phyloP scores from a whole-genome alignment of 1,139 yeast species.

The Taphrina betulina region DNA sequence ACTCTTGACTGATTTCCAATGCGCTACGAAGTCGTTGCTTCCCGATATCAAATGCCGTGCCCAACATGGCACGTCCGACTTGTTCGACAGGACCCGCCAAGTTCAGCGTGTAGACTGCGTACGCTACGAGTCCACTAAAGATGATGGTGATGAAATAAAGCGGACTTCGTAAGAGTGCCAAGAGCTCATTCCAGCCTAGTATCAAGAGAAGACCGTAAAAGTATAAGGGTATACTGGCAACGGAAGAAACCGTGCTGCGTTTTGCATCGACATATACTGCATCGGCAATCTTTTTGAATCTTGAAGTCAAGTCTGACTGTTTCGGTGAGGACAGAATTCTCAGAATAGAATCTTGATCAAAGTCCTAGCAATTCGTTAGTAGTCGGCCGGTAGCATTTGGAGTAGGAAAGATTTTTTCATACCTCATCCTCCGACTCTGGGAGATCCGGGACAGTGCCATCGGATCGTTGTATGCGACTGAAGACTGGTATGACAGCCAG shows the following conservation, averaged over 20 bases:
- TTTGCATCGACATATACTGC: constrained; percentile 73
- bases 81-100: constrained; percentile 67
- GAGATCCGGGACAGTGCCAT: constrained; percentile 52
- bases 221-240: constrained; percentile 79
- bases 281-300: constrained; percentile 75
- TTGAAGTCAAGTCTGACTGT: constrained; percentile 56
- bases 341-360: constrained; percentile 44
- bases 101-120: constrained; percentile 67
- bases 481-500: constrained; percentile 30
- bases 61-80: constrained; percentile 32
- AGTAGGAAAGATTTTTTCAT: too few species aligned
- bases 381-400: too few species aligned
- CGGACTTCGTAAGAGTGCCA: constrained; percentile 85
- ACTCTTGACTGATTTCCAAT: constrained; percentile 22
- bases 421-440: constrained; percentile 42
- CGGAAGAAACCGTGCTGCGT: constrained; percentile 66
- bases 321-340: constrained; percentile 61
- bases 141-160: constrained; percentile 60
- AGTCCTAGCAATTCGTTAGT: constrained; percentile 1
- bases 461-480: constrained; percentile 21
- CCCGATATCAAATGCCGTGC: constrained; percentile 30
- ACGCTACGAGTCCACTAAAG: constrained; percentile 61
- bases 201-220: constrained; percentile 69
- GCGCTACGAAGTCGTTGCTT: constrained; percentile 21
- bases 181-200: constrained; percentile 94